These are phyloP conservation scores for Trichoderma aggressivum DNA, from an alignment of 2,329 filamentous ascomycete species.

Conservation along the genomic window DNA sequence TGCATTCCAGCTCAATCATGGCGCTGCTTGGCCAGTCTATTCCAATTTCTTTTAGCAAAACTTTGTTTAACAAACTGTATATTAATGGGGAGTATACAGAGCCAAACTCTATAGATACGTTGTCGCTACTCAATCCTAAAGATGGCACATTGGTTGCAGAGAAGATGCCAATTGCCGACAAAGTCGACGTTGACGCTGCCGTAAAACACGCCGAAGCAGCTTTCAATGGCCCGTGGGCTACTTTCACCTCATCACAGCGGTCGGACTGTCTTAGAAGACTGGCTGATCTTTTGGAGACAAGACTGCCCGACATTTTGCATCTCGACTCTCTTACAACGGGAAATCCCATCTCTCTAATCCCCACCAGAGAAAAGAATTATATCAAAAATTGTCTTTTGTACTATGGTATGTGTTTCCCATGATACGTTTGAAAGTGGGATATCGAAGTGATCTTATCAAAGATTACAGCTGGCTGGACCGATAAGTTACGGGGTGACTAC, in stretches of 20 bases:
- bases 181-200: neutral
- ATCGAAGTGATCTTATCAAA: neutral
- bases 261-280: neutral
- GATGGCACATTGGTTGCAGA: neutral
- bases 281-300: conserved; percentile 5
- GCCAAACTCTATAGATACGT: neutral
- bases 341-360: neutral
- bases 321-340: conserved; percentile 2
- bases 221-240: neutral
- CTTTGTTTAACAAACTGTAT: neutral
- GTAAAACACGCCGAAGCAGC: neutral
- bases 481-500: neutral
- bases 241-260: neutral
- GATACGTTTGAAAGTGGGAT: rapidly evolving
- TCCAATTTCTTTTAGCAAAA: neutral
- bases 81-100: neutral
- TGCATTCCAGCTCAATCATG: neutral
- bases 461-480: neutral
- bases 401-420: neutral
- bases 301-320: neutral
- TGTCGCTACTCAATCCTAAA: neutral
- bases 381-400: conserved; percentile 5
- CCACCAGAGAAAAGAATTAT: conserved; percentile 1
- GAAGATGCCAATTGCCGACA: neutral
- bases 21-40: neutral